Conservation (phyloP, 441 rosid species). For the Eutrema salsugineum region DNA sequence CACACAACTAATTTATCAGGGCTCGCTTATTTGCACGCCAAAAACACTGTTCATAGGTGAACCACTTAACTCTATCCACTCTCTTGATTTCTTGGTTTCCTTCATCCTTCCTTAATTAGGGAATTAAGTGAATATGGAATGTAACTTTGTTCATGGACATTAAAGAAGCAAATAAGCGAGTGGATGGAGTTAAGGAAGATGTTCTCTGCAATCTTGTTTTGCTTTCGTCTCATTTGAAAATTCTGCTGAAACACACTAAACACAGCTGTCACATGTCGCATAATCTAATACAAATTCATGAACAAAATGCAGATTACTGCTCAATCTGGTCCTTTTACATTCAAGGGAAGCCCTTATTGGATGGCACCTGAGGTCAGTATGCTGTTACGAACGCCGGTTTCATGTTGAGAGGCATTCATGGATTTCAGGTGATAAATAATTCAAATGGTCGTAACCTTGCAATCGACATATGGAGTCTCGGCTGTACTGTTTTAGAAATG, state of each 20-base stretch:
- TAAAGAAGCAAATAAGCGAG: slow-evolving; percentile 98
- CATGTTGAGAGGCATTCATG: slow-evolving; percentile 7
- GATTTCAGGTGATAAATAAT: slow-evolving; percentile 41
- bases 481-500: slow-evolving; percentile 69
- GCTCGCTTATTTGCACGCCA: slow-evolving; percentile 82
- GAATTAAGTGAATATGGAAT: neutral
- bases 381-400: neutral
- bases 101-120: neutral
- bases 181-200: too few relatives aligned
- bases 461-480: slow-evolving; percentile 66
- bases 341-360: slow-evolving; percentile 99
- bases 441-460: slow-evolving; percentile 56
- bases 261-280: neutral
- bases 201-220: neutral
- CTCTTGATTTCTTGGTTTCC: neutral
- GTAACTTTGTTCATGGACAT: slow-evolving; percentile 67
- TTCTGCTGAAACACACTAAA: neutral
- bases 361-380: slow-evolving; percentile 97
- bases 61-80: neutral
- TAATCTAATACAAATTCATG: slow-evolving; percentile 20
- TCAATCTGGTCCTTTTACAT: slow-evolving; percentile 86
- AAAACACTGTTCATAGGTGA: slow-evolving; percentile 89
- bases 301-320: slow-evolving; percentile 74
- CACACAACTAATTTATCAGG: slow-evolving; percentile 94
- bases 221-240: neutral